Conservation (phyloP, 2,329 filamentous ascomycete genomes). For the Emericellopsis cladophorae region DNA sequence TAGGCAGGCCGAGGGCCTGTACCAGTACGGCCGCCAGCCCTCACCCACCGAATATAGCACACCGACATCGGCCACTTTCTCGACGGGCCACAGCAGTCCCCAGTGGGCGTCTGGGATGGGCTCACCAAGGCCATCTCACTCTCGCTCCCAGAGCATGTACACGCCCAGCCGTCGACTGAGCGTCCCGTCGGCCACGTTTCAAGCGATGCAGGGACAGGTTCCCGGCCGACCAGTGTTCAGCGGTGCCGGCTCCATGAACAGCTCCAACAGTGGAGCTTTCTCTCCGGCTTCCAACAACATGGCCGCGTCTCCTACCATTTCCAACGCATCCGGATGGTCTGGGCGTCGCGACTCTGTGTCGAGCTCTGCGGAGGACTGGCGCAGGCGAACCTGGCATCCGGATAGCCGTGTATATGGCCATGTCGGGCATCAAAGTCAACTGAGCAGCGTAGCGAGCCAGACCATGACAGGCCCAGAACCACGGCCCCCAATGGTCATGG, state of each 20-base stretch:
- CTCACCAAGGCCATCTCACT: constrained; percentile 61
- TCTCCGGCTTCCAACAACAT: constrained; percentile 42
- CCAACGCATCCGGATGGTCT: constrained; percentile 43
- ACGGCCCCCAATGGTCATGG: constrained; percentile 32
- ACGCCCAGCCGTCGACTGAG: constrained; percentile 59
- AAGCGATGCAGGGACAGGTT: constrained; percentile 40
- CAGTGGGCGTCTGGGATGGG: constrained; percentile 55
- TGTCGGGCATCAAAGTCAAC: constrained; percentile 51
- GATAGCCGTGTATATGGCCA: constrained; percentile 49
- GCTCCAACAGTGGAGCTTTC: constrained; percentile 42
- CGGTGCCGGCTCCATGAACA: constrained; percentile 38
- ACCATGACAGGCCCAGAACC: constrained; percentile 43
- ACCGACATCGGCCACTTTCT: constrained; percentile 73
- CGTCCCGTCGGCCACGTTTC: constrained; percentile 69
- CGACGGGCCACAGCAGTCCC: constrained; percentile 64
- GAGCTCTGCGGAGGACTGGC: constrained; percentile 55
- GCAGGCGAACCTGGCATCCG: constrained; percentile 83
- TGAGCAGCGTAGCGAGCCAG: constrained; percentile 65
- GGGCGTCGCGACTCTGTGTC: constrained; percentile 49
- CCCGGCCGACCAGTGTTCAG: constrained; percentile 42
- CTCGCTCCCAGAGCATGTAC: constrained; percentile 63
- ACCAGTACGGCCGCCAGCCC: constrained; percentile 43
- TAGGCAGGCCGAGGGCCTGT: constrained; percentile 44
- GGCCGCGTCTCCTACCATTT: constrained; percentile 51
- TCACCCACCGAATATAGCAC: constrained; percentile 69